Conservation (phyloP, 306 rosid species). For the Trifolium pratense region DNA sequence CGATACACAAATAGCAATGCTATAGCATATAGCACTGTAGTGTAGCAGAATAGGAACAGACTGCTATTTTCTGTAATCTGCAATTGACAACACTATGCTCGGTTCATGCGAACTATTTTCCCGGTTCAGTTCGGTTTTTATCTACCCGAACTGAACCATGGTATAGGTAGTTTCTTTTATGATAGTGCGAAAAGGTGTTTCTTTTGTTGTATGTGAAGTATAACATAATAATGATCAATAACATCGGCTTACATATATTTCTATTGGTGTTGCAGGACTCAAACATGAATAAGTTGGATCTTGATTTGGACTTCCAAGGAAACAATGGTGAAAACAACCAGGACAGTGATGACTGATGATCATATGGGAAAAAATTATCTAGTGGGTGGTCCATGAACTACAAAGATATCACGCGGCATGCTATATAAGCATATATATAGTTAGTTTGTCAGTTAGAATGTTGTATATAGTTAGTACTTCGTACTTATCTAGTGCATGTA, state of each 20-base stretch:
- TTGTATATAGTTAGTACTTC: constrained; percentile 29
- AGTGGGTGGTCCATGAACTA: constrained; percentile 45
- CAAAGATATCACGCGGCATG: constrained; percentile 27
- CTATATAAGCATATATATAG: constrained; percentile 19
- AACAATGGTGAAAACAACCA: constrained; percentile 35
- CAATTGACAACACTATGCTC: background rate
- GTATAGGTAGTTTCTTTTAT: too few relatives aligned
- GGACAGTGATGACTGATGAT: constrained; percentile 38
- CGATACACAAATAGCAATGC: background rate
- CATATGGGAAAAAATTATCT: too few relatives aligned
- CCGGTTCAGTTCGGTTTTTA: background rate
- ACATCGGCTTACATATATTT: constrained; percentile 17
- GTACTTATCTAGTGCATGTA: constrained; percentile 29
- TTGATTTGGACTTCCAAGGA: constrained; percentile 58
- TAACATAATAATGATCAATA: constrained; percentile 1
- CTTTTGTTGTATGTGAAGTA: background rate
- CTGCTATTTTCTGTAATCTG: background rate
- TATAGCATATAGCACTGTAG: too few relatives aligned
- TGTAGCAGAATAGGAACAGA: background rate
- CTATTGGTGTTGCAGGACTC: constrained; percentile 51
- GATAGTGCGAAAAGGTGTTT: background rate
- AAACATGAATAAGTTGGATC: constrained; percentile 49
- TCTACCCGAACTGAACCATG: background rate
- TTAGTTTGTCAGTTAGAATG: constrained; percentile 18
- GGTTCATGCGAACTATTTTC: background rate